phyloP scores from a whole-genome alignment of 192 early-diverging fungal genomes.

The Dimargaris verticillata region DNA sequence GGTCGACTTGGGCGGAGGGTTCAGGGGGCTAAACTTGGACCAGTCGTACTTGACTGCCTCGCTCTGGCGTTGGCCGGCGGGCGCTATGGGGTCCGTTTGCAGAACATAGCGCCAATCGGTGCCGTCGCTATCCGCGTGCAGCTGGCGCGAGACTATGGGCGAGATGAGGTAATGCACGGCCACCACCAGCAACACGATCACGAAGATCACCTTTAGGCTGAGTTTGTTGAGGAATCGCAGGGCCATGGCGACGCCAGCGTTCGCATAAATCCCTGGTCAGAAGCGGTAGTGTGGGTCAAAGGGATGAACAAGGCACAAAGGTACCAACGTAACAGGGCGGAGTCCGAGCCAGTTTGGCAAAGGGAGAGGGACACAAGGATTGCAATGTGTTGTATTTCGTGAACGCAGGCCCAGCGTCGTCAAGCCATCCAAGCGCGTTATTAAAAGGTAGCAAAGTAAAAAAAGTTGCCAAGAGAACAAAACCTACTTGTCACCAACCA shows the following conservation, averaged over 20 bases:
- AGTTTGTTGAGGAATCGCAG: not conserved
- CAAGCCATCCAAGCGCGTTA: too few species aligned
- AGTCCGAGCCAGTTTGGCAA: not conserved
- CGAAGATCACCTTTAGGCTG: not conserved
- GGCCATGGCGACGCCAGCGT: not conserved
- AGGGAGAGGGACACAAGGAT: not conserved
- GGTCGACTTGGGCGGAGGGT: slow-evolving; percentile 2
- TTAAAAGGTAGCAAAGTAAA: too few species aligned
- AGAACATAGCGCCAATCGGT: not conserved
- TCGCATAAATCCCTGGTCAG: too few species aligned
- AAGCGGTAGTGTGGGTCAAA: not conserved
- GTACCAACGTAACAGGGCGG: not conserved
- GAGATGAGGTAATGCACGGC: slow-evolving; percentile 6
- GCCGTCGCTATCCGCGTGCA: not conserved
- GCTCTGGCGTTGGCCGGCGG: not conserved
- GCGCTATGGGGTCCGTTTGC: not conserved
- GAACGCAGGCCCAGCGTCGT: not conserved
- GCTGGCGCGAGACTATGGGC: not conserved
- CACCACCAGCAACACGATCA: slow-evolving; percentile 5
- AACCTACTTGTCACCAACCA: too few species aligned
- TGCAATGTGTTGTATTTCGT: not conserved
- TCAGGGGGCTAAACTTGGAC: not conserved
- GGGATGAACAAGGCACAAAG: not conserved
- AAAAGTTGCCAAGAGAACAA: too few species aligned
- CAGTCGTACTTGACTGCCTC: not conserved